Percentiles rank a stretch among this genome's conserved stretches.
Conservation (phyloP, 495 filamentous ascomycete species). For the Daldinia childiae region DNA sequence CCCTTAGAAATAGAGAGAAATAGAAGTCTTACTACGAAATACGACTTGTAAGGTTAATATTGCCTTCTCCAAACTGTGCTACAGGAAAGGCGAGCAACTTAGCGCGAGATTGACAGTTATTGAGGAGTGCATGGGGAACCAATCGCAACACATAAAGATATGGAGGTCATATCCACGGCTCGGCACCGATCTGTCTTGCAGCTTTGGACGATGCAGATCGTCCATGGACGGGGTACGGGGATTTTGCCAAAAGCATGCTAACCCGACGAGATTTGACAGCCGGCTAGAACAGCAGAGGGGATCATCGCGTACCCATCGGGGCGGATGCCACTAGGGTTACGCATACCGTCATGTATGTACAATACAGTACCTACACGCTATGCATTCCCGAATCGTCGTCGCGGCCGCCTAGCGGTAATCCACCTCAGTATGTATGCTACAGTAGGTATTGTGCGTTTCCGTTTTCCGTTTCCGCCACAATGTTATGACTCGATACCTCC, state of each 20-base stretch:
- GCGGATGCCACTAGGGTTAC: conserved; percentile 36
- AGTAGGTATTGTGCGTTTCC: conserved; percentile 5
- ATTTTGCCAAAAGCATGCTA: conserved; percentile 39
- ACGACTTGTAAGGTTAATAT: background rate
- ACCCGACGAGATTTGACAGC: conserved; percentile 40
- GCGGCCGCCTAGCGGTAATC: conserved; percentile 28
- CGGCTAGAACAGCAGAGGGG: conserved; percentile 34
- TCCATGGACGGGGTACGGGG: conserved; percentile 36
- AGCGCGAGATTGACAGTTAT: conserved; percentile 20
- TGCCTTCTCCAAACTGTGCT: conserved; percentile 5
- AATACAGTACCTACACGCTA: conserved; percentile 19
- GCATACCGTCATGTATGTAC: conserved; percentile 14
- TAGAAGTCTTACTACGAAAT: background rate
- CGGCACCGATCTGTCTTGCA: conserved; percentile 43
- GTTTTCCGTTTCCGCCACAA: conserved; percentile 25
- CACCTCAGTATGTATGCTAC: conserved; percentile 10
- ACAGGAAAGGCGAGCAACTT: background rate
- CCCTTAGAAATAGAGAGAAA: background rate
- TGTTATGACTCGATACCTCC: conserved; percentile 31
- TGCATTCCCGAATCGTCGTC: conserved; percentile 38
- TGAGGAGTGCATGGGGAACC: conserved; percentile 9
- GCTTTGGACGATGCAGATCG: conserved; percentile 35
- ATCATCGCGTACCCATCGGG: conserved; percentile 34
- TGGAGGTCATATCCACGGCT: conserved; percentile 26
- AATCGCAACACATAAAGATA: conserved; percentile 17